Evolutionary conservation across 1,284 basidiomycete genomes (phyloP), one percentile per base, ranked within the genome.

Genomic region (Termitomyces sp.): DNA sequence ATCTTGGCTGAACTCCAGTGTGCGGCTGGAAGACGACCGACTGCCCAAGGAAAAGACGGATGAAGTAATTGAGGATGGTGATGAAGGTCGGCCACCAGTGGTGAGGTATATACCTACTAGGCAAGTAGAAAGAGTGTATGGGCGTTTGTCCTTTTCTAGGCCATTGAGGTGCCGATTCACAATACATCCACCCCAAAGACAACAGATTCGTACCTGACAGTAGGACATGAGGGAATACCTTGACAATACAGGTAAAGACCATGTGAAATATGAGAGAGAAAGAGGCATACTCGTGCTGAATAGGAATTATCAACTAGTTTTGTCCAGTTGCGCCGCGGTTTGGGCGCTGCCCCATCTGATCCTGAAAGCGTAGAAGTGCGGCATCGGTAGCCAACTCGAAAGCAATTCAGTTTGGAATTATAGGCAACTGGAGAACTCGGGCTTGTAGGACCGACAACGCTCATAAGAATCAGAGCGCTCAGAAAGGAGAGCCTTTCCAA

Each of bases 1-100:
- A 50, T 65, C 64, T 50, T 71, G 71, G 58, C 71, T 75, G 13
- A 75, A 73, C 26, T 73, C 69, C 41, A 76, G 69, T 58, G 72
- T 75, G 52, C 64, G 69, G 56, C 70, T 75, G 26, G 70, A 60
- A 40, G 59, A 68, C 28, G 64, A 67, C 24, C 68, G 67, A 30
- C 65, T 64, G 44, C 55, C 62, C 24, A 70, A 67, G 26, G 70
- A 74, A 64, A 70, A 72, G 13, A 65, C 63, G 52, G 65, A 59
- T 17, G 72, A 73, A 54, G 62, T 63, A 57, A 65, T 66, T 28
- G 69, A 65, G 12, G 72, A 71, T 43, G 67, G 71, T 30, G 76
- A 69, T 1, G 77, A 76, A 19, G 76, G 73, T 44, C 69, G 64
- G 26, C 68, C 71, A 57, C 73, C 75, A 57, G 53, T 55, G 52